Evolutionary conservation across 169 alveolate genomes (phyloP), one percentile per base, ranked within the genome.

Genomic region (Cryptosporidium sp.): DNA sequence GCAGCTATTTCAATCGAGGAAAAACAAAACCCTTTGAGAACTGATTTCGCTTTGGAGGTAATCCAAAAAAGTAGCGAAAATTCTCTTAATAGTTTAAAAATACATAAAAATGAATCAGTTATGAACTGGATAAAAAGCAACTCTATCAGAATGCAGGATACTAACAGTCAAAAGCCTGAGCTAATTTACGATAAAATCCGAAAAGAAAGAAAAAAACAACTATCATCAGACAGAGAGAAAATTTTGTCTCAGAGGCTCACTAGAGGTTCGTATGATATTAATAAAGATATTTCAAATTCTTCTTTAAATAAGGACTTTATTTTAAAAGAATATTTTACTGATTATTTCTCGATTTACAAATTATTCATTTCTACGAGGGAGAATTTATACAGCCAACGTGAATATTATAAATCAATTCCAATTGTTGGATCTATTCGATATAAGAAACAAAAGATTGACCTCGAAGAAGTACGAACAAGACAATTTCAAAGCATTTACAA

Each of bases 401-500:
- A 53, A 31, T 80, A 62, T 67, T 80, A 62, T 44, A 80, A 80
- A 44, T 31, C 89, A 7, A 80, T 80, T 8, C 89, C 89, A 1
- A 80, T 48, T 18, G 65, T 80, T 44, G 89, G 89, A 21, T 80
- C 75, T 29, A 44, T 18, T 21, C 14, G 68, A 9, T 31, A 14
- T 14, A 80, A 80, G 42, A 80, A 44, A 65, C 89, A 80, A 21
- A 31, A 16, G 18, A 33, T 80, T 62, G 89, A 65, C 21, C 21
- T 33, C 48, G 80, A 80, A 14, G 89, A 80, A 65, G 89, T 80
- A 12, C 45, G 33, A 12, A 10, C 51, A 23, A 80, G 89, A n/a
- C 89, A 80, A 62, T 80, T 44, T 53, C 89, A 80, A 62, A 80
- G 80, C 37, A 16, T 62, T 29, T 80, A 80, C 52, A 80, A 80